A percentile compares a stretch with the other conserved stretches of the same genome.
phyloP scores from a whole-genome alignment of 2,329 filamentous ascomycete genomes.

The Ascochyta pisi region DNA sequence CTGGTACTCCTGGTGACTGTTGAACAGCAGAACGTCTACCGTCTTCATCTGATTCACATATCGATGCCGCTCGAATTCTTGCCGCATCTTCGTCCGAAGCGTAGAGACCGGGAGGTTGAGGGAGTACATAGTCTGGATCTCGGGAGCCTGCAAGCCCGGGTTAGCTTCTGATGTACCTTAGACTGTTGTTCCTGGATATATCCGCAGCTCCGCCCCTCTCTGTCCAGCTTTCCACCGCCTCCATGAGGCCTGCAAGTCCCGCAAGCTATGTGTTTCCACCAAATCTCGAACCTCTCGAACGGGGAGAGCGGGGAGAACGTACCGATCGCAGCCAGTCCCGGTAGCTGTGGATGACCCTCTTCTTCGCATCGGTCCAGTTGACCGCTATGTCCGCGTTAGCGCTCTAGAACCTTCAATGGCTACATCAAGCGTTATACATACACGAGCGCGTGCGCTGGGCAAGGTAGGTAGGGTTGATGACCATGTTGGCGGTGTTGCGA shows the following conservation, averaged over 20 bases:
- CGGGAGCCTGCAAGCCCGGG: constrained; percentile 72
- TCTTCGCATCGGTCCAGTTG: constrained; percentile 88
- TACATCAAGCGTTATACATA: constrained; percentile 36
- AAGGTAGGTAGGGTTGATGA: constrained; percentile 92
- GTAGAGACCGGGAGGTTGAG: constrained; percentile 85
- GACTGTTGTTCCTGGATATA: background rate
- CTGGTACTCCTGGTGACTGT: constrained; percentile 94
- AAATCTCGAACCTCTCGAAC: background rate
- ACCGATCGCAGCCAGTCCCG: constrained; percentile 96
- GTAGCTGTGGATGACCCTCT: constrained; percentile 86
- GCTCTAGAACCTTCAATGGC: constrained; percentile 23
- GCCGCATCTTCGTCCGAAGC: constrained; percentile 90
- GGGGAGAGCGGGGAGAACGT: constrained; percentile 55
- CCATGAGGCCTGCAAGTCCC: background rate
- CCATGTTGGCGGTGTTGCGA: constrained; percentile 60
- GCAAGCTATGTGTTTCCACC: background rate
- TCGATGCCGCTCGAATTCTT: constrained; percentile 96
- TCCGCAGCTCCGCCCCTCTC: background rate
- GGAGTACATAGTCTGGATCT: constrained; percentile 97
- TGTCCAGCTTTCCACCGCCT: background rate
- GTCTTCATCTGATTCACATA: constrained; percentile 88
- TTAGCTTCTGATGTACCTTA: constrained; percentile 18
- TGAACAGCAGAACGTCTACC: constrained; percentile 87
- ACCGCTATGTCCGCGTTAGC: constrained; percentile 64
- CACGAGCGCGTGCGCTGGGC: constrained; percentile 64